A percentile compares a stretch with the other conserved stretches of the same genome.
Conservation (phyloP, 495 filamentous ascomycete genomes). For the Penicillium waksmanii region DNA sequence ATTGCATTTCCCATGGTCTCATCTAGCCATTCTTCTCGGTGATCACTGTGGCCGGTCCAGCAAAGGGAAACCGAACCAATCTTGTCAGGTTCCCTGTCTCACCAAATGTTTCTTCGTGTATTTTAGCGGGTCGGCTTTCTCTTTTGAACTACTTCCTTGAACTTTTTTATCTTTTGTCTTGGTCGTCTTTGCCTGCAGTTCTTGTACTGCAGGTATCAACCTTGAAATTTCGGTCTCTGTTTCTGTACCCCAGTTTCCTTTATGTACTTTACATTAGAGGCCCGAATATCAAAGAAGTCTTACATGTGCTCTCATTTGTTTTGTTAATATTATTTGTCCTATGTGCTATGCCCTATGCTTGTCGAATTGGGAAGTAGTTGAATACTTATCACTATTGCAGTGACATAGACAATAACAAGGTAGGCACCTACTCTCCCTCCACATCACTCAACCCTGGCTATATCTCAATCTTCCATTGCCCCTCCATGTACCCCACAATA, state of each 20-base stretch:
- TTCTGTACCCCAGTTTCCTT: neutral
- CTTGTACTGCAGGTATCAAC: neutral
- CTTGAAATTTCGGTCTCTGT: too few relatives aligned
- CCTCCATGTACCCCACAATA: neutral
- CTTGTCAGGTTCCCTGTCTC: neutral
- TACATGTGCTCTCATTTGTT: neutral
- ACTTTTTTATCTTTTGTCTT: constrained; percentile 2
- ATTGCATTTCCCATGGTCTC: constrained; percentile 2
- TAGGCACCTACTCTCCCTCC: neutral
- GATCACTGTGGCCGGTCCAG: constrained; percentile 4
- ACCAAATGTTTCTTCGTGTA: constrained; percentile 8
- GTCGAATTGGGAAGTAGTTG: too few relatives aligned
- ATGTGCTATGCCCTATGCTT: too few relatives aligned
- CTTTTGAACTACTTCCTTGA: neutral
- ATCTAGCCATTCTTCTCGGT: neutral
- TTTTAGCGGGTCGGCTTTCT: constrained; percentile 37
- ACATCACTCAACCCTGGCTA: neutral
- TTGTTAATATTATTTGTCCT: neutral
- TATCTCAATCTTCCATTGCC: neutral
- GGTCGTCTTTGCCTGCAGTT: neutral
- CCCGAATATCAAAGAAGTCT: neutral
- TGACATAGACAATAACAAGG: neutral
- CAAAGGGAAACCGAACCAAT: neutral
- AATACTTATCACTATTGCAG: too few relatives aligned
- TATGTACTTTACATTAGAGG: neutral